Conservation (phyloP, 306 rosid genomes). For the Spatholobus suberectus region DNA sequence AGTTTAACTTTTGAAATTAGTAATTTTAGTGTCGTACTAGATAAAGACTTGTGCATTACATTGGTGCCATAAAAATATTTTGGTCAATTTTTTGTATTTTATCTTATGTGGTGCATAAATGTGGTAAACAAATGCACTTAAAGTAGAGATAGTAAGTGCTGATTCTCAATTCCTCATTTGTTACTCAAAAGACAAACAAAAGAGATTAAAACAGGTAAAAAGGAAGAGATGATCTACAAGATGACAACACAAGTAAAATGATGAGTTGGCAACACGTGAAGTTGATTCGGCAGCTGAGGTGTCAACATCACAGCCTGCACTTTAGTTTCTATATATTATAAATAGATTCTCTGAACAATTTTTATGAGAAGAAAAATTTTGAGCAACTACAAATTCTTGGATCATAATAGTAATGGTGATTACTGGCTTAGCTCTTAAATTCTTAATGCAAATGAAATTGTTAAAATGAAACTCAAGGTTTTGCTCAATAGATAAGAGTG, state of each 20-base stretch:
- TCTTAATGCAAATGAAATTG: too few relatives aligned
- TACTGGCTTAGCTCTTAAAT: too few relatives aligned
- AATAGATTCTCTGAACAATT: too few relatives aligned
- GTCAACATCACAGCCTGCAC: neutral
- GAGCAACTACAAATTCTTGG: neutral
- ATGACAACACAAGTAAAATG: neutral
- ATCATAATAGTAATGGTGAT: too few relatives aligned
- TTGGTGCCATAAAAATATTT: neutral
- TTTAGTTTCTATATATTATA: too few relatives aligned
- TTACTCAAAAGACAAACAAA: neutral
- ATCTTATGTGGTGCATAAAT: too few relatives aligned
- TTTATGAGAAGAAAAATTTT: neutral
- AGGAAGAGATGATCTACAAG: neutral
- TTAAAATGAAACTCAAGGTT: neutral
- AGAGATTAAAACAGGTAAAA: neutral
- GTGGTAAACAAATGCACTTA: too few relatives aligned
- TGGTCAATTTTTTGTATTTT: neutral
- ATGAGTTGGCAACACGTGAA: neutral
- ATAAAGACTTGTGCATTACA: neutral
- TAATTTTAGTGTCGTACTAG: neutral
- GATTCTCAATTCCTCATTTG: too few relatives aligned
- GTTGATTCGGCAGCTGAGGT: neutral
- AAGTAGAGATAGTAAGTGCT: too few relatives aligned
- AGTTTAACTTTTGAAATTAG: neutral
- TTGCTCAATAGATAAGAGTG: neutral